phyloP scores from a whole-genome alignment of 805 yeast genomes.

The Suhomyces emberorum region DNA sequence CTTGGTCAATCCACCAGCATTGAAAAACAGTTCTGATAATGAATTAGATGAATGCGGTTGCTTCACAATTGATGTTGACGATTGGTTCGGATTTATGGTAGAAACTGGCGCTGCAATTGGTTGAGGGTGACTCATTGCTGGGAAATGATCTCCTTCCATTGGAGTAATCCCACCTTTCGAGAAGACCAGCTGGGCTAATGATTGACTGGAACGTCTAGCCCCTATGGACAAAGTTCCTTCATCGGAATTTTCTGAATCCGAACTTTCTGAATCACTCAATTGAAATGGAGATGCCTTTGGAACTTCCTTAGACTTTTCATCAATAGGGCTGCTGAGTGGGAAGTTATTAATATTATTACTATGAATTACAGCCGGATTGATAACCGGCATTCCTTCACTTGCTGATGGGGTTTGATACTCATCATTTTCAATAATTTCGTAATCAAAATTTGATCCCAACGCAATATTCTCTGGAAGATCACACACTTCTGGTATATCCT shows the following conservation, averaged over 20 bases:
- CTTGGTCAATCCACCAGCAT: conserved; percentile 12
- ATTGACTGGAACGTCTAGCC: conserved; percentile 39
- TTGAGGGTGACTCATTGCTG: conserved; percentile 18
- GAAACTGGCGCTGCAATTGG: conserved; percentile 26
- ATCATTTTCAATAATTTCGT: conserved; percentile 30
- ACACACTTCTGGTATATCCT: conserved; percentile 37
- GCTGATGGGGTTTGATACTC: conserved; percentile 9
- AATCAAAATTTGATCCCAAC: conserved; percentile 38
- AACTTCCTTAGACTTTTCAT: conserved; percentile 1
- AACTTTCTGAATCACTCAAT: conserved; percentile 13
- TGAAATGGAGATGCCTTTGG: conserved; percentile 8
- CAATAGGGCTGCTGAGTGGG: background rate
- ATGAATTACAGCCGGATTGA: conserved; percentile 18
- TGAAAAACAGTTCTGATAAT: conserved; percentile 36
- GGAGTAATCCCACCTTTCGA: conserved; percentile 16
- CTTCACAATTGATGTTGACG: conserved; percentile 36
- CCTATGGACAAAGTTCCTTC: conserved; percentile 39
- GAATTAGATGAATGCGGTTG: conserved; percentile 41
- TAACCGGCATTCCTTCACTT: conserved; percentile 22
- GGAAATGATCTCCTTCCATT: conserved; percentile 17
- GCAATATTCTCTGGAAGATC: conserved; percentile 47
- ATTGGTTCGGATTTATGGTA: conserved; percentile 32
- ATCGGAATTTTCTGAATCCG: conserved; percentile 21
- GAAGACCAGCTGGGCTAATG: conserved; percentile 42
- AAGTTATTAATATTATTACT: conserved; percentile 8